Evolutionary conservation across 768 basidiomycete genomes (phyloP).

Genomic region (Mycena alexandri): DNA sequence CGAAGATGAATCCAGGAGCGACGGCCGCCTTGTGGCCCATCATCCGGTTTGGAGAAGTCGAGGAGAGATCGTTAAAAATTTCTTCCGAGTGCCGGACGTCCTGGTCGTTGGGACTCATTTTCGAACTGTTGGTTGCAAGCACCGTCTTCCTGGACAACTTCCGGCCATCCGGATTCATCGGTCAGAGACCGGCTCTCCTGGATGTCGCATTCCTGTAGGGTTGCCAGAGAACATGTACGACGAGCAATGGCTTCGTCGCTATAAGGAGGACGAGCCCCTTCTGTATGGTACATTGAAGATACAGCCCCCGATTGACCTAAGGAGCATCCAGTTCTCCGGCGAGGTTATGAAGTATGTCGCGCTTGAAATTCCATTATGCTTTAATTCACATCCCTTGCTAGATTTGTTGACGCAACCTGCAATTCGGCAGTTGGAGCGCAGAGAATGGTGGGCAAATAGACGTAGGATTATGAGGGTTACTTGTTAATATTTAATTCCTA

Average conservation of each 20-base stretch:
- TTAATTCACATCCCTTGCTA: background rate
- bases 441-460: conserved; percentile 8
- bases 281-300: conserved; percentile 16
- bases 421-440: conserved; percentile 2
- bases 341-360: conserved; percentile 5
- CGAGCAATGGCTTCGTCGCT: conserved; percentile 22
- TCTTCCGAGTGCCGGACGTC: conserved; percentile 17
- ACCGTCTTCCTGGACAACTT: conserved; percentile 16
- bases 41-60: conserved; percentile 21
- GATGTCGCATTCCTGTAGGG: conserved; percentile 7
- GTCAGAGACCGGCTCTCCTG: background rate
- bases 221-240: conserved; percentile 25
- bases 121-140: conserved; percentile 10
- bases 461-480: too few species aligned
- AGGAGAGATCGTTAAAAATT: conserved; percentile 3
- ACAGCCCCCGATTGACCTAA: conserved; percentile 3
- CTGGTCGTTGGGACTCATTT: conserved; percentile 9
- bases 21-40: conserved; percentile 2
- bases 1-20: conserved; percentile 10
- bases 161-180: conserved; percentile 21
- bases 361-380: background rate
- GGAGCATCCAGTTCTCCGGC: conserved; percentile 1
- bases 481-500: too few species aligned
- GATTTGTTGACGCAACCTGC: background rate
- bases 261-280: conserved; percentile 15